These are phyloP conservation scores for Mortierella sp. DNA, from an alignment of 371 early-diverging fungal genomes.

Conservation along the genomic window DNA sequence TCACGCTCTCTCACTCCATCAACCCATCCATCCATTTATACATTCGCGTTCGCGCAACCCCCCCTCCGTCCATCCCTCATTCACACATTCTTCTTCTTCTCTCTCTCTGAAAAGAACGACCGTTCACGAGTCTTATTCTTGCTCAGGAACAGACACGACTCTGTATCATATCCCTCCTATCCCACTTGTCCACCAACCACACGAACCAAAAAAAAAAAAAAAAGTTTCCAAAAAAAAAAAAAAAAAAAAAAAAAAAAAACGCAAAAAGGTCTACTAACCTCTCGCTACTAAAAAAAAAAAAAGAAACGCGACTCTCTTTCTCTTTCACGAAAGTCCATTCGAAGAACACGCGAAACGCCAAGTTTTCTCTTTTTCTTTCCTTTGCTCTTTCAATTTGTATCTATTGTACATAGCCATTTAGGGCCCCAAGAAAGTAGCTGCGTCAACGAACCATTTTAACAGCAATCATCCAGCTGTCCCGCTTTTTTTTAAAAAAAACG, in stretches of 20 bases:
- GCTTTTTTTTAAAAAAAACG: slow-evolving; percentile 8
- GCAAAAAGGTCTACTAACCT: slow-evolving; percentile 9
- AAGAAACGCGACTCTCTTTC: slow-evolving; percentile 10
- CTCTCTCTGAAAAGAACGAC: not conserved
- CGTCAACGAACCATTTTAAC: slow-evolving; percentile 29
- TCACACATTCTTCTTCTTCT: slow-evolving; percentile 5
- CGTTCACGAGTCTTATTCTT: too few relatives aligned
- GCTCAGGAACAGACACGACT: not conserved
- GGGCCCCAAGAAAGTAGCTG: slow-evolving; percentile 3
- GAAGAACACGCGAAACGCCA: not conserved
- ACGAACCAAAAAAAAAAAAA: not conserved
- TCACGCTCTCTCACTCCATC: too few relatives aligned
- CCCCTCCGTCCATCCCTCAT: slow-evolving; percentile 3
- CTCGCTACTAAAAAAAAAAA: slow-evolving; percentile 11
- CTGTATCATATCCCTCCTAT: not conserved
- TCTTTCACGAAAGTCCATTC: not conserved
- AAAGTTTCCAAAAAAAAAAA: slow-evolving; percentile 3
- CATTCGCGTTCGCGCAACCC: slow-evolving; percentile 4
- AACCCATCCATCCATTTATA: too few relatives aligned
- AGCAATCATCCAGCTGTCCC: slow-evolving; percentile 26
- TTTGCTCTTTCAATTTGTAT: not conserved
- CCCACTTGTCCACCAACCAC: not conserved
- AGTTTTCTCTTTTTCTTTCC: not conserved
- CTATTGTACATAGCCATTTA: slow-evolving; percentile 1
- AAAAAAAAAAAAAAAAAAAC: slow-evolving; percentile 18